These are phyloP conservation scores for Rhodocollybia butyracea DNA, from an alignment of 768 basidiomycete genomes.

Conservation along the genomic window DNA sequence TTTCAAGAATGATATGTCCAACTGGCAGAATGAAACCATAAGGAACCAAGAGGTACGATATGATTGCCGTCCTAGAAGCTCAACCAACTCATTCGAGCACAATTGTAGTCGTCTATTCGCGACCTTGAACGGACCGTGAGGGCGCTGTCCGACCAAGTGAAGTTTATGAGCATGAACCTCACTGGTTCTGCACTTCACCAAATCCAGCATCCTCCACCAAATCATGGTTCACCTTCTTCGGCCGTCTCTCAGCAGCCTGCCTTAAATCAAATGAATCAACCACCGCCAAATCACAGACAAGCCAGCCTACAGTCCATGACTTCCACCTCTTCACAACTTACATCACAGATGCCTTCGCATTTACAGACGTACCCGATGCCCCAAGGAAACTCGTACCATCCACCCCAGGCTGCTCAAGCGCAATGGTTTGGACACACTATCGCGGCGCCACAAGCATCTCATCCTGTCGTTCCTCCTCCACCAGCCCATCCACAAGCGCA, in stretches of 20 bases:
- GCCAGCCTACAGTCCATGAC: conserved; percentile 32
- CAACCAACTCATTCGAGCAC: not conserved
- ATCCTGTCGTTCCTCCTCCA: conserved; percentile 70
- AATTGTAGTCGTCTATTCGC: conserved; percentile 61
- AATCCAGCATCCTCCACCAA: conserved; percentile 36
- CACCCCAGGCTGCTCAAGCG: conserved; percentile 28
- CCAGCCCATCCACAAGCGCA: conserved; percentile 32
- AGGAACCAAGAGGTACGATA: conserved; percentile 71
- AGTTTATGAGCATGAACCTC: conserved; percentile 65
- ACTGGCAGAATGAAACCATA: conserved; percentile 79
- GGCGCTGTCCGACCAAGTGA: conserved; percentile 75
- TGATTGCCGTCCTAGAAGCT: no score
- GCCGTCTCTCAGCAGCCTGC: conserved; percentile 28
- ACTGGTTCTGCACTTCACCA: conserved; percentile 35
- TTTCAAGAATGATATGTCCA: conserved; percentile 75
- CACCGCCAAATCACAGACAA: conserved; percentile 42
- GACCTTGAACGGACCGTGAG: conserved; percentile 80
- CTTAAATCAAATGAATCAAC: conserved; percentile 28
- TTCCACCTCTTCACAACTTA: not conserved
- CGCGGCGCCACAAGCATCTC: conserved; percentile 80
- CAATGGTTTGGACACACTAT: conserved; percentile 65
- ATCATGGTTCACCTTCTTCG: conserved; percentile 38
- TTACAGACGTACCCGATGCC: conserved; percentile 21
- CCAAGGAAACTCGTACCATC: conserved; percentile 27
- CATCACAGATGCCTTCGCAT: conserved; percentile 6